These are phyloP conservation scores for Gracilariopsis chorda DNA, from an alignment of 23 red algal species.

Conservation along the genomic window DNA sequence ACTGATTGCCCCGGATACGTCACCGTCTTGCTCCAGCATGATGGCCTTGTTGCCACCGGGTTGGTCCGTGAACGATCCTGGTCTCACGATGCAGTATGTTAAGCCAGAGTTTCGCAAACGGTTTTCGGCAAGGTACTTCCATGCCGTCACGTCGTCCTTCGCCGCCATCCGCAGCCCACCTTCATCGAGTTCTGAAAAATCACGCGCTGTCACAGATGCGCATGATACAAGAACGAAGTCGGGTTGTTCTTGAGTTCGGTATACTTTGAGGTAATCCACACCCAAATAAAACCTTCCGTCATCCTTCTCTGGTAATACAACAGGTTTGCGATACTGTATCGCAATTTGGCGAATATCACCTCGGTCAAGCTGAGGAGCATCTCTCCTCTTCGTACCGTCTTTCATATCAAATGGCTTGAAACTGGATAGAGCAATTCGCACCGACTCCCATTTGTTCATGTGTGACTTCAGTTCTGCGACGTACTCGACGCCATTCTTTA, in stretches of 20 bases:
- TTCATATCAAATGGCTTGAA: slow-evolving; percentile 33
- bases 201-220: slow-evolving; percentile 68
- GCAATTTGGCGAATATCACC: slow-evolving; percentile 77
- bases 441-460: slow-evolving; percentile 84
- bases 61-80: slow-evolving; percentile 81
- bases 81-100: slow-evolving; percentile 90
- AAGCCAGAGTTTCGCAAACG: slow-evolving; percentile 78
- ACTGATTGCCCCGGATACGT: slow-evolving; percentile 67
- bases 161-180: slow-evolving; percentile 37
- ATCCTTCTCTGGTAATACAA: slow-evolving; percentile 64
- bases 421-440: slow-evolving; percentile 82
- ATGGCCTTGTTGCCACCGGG: slow-evolving; percentile 77
- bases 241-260: slow-evolving; percentile 95
- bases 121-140: slow-evolving; percentile 84
- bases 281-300: slow-evolving; percentile 85
- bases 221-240: slow-evolving; percentile 97
- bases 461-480: slow-evolving; percentile 72
- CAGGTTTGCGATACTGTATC: slow-evolving; percentile 76
- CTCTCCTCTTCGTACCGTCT: slow-evolving; percentile 31
- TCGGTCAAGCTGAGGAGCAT: slow-evolving; percentile 52
- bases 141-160: slow-evolving; percentile 45
- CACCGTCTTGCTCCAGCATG: slow-evolving; percentile 72
- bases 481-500: slow-evolving; percentile 70
- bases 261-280: slow-evolving; percentile 96
- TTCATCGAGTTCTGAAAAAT: slow-evolving; percentile 49